Base-by-base conservation (phyloP, 352 stramenopile genomes). In the Hyphochytrium catenoides region DNA sequence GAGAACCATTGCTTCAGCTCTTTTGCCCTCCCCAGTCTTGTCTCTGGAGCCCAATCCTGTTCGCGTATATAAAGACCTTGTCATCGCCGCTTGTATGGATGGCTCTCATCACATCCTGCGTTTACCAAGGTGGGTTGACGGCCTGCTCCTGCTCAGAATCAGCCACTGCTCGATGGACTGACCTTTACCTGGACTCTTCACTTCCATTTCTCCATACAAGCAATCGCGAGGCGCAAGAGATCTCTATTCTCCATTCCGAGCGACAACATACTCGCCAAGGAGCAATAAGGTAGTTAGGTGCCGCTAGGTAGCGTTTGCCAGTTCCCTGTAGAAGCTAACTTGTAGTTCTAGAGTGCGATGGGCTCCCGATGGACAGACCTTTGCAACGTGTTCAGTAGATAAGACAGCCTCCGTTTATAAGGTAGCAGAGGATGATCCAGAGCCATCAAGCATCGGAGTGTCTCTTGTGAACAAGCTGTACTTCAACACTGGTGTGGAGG, bases 391-490 rank as follows among this genome's bases (percentile, higher is more conserved):
- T 0, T 59, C 68, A 1, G 76, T 59, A 26, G 68, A 83, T 34
- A 78, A 78, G 34, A 57, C 62, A 15, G 39, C 77, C 26, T 54
- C 77, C 30, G 30, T 83, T 18, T 83, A 79, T 38, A 45, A 47
- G 19, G 74, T 53, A 29, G 39, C 36, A 14, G 19, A 9, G 12
- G 15, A 26, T 11, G 14, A 30, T 21, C 34, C 34, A 44, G 2
- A 25, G 44, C 31, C 25, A 40, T 15, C 36, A 7, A 21, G 8
- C 19, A 64, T 55, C 18, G 55, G n/a, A n/a, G n/a, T n/a, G n/a
- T n/a, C 59, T 37, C 75, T 77, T 36, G 55, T 74, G 43, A 69
- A 67, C 47, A 76, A 63, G 27, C 79, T 71, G 40, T 83, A 74
- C 50, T 83, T 83, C 38, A 83, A 83, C 38, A 66, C 65, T 21